A percentile compares a stretch with the other conserved stretches of the same genome.
Conservation (phyloP, 352 stramenopile genomes). For the Phytophthora boehmeriae region DNA sequence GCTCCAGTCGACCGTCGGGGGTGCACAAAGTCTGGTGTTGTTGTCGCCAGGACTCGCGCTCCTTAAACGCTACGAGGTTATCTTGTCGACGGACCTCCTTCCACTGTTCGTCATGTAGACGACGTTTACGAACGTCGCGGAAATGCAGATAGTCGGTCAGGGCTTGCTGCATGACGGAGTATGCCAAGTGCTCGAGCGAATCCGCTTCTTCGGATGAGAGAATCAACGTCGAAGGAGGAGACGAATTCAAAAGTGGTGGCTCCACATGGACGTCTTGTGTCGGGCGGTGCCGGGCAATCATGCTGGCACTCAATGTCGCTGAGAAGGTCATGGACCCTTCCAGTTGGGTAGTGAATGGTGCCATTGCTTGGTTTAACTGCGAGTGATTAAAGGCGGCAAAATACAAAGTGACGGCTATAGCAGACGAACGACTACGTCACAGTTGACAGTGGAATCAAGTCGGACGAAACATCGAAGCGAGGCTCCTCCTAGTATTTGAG, state of each 20-base stretch:
- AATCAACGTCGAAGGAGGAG: slow-evolving; percentile 16
- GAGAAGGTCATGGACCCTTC: slow-evolving; percentile 33
- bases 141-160: slow-evolving; percentile 39
- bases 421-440: neutral
- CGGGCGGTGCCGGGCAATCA: slow-evolving; percentile 10
- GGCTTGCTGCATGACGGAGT: slow-evolving; percentile 36
- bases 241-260: neutral
- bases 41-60: slow-evolving; percentile 34
- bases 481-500: neutral
- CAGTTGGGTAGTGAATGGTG: slow-evolving; percentile 28
- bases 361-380: slow-evolving; percentile 20
- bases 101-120: slow-evolving; percentile 43
- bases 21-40: slow-evolving; percentile 29
- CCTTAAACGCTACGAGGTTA: slow-evolving; percentile 50
- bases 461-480: neutral
- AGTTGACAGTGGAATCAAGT: neutral
- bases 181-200: slow-evolving; percentile 31
- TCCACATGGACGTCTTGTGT: slow-evolving; percentile 16
- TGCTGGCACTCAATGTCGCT: slow-evolving; percentile 26
- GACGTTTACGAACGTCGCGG: slow-evolving; percentile 35
- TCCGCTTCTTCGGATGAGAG: slow-evolving; percentile 31
- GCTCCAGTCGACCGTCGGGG: slow-evolving; percentile 22
- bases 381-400: neutral
- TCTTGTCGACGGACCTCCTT: slow-evolving; percentile 38
- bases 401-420: slow-evolving; percentile 13